Base-by-base conservation (phyloP, 2,329 filamentous ascomycete genomes). In the Davidsoniella neocaledoniae region DNA sequence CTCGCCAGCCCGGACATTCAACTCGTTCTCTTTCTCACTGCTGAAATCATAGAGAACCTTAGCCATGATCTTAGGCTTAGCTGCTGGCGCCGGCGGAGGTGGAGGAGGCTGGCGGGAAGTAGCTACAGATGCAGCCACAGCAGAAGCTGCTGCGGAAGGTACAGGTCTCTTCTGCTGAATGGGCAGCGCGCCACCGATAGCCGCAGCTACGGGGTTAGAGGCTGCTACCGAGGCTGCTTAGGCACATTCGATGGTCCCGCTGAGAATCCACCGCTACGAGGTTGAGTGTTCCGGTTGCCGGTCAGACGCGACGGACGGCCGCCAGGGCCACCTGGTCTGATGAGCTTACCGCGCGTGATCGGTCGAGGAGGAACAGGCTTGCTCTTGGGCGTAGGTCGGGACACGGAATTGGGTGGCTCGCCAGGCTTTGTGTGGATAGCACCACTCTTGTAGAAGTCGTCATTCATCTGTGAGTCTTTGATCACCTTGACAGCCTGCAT, bases 31-130 rank as follows among this genome's bases (percentile, higher is more conserved):
- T 55, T 76, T 85, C 57, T 90, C 82, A 14, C 87, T 87, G 49
- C 72, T 74, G 63, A 96, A 98, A 59, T 95, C 88, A 63, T 96
- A 98, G 43, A 96, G 65, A 4, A 87, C 91, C 68, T 87, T 91
- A 59, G 84, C 93, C 57, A 81, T 86, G 25, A 86, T 77, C 63
- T 88, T 90, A 40, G 81, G 70, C 17, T 62, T 59, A 19, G 57
- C 57, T 5, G 61, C 56, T 2, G 79, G 70, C 12, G 81, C 73
- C 2, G 83, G 73, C 14, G 84, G 78, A 0, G 83, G 75, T 2
- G 83, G 79, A 1, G 81, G 79, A 3, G 72, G 81, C 12, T 33
- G 29, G 12, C 68, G 66, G 62, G 45, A 46, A 10, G 52, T 44
- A 8, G 56, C 55, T 25, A 54, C 50, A 19, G 54, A 39, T 8